phyloP scores from a whole-genome alignment of 768 basidiomycete species.

The Termitomyces sp. region DNA sequence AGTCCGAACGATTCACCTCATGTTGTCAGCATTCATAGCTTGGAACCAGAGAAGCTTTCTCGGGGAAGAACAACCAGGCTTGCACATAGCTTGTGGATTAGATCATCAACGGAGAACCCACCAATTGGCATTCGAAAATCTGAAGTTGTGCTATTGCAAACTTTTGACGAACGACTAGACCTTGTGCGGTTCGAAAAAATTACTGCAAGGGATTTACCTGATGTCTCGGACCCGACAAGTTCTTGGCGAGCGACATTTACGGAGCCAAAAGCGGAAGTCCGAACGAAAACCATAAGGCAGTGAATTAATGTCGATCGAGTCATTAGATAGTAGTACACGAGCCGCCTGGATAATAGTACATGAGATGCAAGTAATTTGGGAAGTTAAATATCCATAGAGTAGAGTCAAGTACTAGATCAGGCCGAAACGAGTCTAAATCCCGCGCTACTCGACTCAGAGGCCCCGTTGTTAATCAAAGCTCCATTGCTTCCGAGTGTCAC shows the following conservation, averaged over 20 bases:
- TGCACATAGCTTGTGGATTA: not conserved
- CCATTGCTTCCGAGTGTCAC: conserved; percentile 20
- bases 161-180: not conserved
- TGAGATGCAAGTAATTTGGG: not conserved
- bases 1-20: not conserved
- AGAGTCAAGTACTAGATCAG: not conserved
- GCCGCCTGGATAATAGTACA: not conserved
- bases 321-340: not conserved
- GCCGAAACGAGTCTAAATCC: conserved; percentile 17
- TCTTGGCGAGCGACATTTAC: not conserved
- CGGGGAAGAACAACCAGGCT: not conserved
- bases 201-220: not conserved
- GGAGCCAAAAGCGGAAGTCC: not conserved
- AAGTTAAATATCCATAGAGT: not conserved
- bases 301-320: not conserved
- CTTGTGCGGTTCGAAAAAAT: not conserved
- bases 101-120: not conserved
- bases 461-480: conserved; percentile 23
- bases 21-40: not conserved
- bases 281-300: not conserved
- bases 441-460: conserved; percentile 17
- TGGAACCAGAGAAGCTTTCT: not conserved
- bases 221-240: not conserved
- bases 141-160: not conserved
- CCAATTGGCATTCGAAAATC: no score